Conservation (phyloP, 2,329 filamentous ascomycete species). For the Aspergillus sp. region DNA sequence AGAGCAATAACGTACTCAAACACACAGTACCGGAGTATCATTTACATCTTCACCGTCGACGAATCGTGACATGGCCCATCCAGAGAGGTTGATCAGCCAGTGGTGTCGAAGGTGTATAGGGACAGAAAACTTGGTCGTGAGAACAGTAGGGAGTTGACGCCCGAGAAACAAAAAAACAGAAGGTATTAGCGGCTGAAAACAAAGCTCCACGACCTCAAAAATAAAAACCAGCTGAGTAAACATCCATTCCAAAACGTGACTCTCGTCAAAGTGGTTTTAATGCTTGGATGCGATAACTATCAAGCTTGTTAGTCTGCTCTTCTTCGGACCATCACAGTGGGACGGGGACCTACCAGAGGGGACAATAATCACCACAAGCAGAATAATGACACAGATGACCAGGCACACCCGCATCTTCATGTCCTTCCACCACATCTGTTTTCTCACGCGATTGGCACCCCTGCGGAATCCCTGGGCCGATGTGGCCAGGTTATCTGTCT, state of each 20-base stretch:
- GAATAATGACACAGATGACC: constrained; percentile 81
- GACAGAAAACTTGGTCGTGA: constrained; percentile 24
- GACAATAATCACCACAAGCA: constrained; percentile 91
- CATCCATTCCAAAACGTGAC: constrained; percentile 27
- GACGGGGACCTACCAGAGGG: constrained; percentile 66
- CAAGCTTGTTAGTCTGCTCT: constrained; percentile 9
- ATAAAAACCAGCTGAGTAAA: constrained; percentile 26
- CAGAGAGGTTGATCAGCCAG: constrained; percentile 19
- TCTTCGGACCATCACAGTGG: neutral
- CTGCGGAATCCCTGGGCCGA: constrained; percentile 94
- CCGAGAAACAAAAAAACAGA: constrained; percentile 27
- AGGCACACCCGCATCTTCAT: constrained; percentile 99
- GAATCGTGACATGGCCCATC: constrained; percentile 21
- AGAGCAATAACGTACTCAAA: constrained; percentile 20
- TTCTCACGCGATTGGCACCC: constrained; percentile 91
- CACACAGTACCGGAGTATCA: constrained; percentile 37
- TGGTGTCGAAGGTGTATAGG: constrained; percentile 23
- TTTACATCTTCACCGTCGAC: constrained; percentile 37
- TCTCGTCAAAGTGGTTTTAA: constrained; percentile 21
- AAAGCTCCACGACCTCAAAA: constrained; percentile 26
- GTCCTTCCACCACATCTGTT: constrained; percentile 99
- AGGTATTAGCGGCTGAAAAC: constrained; percentile 34
- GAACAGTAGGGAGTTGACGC: constrained; percentile 27
- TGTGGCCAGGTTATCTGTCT: constrained; percentile 85
- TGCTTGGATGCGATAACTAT: constrained; percentile 42